phyloP scores from a whole-genome alignment of 805 yeast species.

The Lipomyces oligophaga region DNA sequence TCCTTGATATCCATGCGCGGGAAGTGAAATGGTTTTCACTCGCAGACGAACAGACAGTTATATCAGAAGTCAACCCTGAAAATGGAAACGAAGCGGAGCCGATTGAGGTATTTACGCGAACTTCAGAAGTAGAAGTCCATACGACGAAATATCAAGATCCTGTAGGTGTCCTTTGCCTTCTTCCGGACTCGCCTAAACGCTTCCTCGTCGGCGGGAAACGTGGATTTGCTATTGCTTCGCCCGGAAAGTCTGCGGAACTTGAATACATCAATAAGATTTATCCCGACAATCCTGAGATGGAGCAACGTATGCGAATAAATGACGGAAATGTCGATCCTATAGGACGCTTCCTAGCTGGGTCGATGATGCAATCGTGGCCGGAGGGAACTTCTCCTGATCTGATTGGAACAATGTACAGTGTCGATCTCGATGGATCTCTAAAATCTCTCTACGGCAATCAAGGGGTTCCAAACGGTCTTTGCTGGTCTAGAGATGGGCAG shows the following conservation, averaged over 20 bases:
- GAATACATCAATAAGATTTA: conserved; percentile 19
- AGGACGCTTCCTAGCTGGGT: conserved; percentile 77
- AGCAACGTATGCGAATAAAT: conserved; percentile 55
- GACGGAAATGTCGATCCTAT: conserved; percentile 78
- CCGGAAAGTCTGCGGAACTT: conserved; percentile 2
- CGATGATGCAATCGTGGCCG: conserved; percentile 49
- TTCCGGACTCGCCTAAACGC: conserved; percentile 47
- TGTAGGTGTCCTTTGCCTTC: conserved; percentile 71
- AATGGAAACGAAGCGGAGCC: conserved; percentile 18
- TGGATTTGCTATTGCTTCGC: conserved; percentile 51
- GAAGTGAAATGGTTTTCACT: conserved; percentile 11
- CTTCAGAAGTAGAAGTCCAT: conserved; percentile 30
- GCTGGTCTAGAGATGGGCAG: conserved; percentile 46
- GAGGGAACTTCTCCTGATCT: conserved; percentile 44
- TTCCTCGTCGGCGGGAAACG: conserved; percentile 57
- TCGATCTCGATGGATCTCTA: conserved; percentile 37
- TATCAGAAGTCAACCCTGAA: conserved; percentile 7
- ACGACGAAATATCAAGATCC: conserved; percentile 35
- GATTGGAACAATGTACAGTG: conserved; percentile 55
- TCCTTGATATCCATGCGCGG: conserved; percentile 35
- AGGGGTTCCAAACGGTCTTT: conserved; percentile 69
- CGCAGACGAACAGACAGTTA: conserved; percentile 3
- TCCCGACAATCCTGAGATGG: conserved; percentile 34
- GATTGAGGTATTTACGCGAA: conserved; percentile 28
- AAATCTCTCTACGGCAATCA: conserved; percentile 41